Base-by-base conservation (phyloP, 257 asterid genomes). In the Nicotiana obtusifolia region DNA sequence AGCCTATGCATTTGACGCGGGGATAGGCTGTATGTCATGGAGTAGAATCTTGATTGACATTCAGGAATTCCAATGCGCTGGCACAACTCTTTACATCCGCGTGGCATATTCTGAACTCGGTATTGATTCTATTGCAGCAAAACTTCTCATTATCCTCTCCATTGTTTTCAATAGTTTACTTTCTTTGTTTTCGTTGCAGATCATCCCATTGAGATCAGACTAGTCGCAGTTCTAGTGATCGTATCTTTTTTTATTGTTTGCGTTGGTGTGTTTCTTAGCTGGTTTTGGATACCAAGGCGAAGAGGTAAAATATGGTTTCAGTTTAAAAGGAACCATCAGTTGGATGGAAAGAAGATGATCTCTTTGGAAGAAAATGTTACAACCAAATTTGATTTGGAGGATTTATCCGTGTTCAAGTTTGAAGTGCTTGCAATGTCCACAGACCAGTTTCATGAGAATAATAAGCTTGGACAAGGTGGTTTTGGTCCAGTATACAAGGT, bases 391-490 rank as follows among this genome's bases (percentile, higher is more conserved):
- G 66, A 60, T 59, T 17, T 77, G 14, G 81, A 77, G 76, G 93
- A 90, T 84, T 54, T 91, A 31, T 91, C 91, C 4, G 47, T 87
- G 10, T 91, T 86, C 84, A 75, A 64, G n/a, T 89, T 91, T 24
- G 88, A 87, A 78, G 78, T 82, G n/a, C 85, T 91, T 20, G 88
- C 89, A 24, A 84, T 59, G 41, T 91, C 95, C 5, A 89, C 93
- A 28, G 76, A 84, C 22, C 85, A 84, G 13, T 91, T 88, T 64
- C 65, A 86, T 47, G 82, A 87, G 0, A 64, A 59, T 57, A 79
- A 86, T 54, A 90, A 88, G 83, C 90, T 92, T 28, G 97, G 95
- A 80, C 77, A 86, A 86, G 95, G 97, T 65, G 95, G 94, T 81
- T 92, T 91, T 82, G 92, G 95, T 80, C 88, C 93, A 10, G 95